Evolutionary conservation across 179 eudicot species (phyloP), one percentile per base, ranked within the genome.

Genomic region (Sideroxylon spinosum): DNA sequence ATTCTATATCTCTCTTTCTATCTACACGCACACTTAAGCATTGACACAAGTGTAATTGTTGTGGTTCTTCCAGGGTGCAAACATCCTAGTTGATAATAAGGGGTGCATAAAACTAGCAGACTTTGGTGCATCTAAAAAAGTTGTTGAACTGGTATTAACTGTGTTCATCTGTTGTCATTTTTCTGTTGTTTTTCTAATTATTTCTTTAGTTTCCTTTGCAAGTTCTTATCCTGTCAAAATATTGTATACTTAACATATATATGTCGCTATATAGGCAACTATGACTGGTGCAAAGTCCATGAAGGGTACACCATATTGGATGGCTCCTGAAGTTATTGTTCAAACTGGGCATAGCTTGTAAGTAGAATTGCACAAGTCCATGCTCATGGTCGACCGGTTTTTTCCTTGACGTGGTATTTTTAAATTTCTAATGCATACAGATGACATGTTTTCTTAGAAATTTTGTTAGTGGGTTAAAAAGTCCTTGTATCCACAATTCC

Each of bases 261-360:
- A n/a, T 61, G 63, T 74, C 63, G 25, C 71, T 56, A 28, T 37
- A 37, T 26, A 93, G 97, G 97, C 94, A 75, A 93, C 96, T 16
- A 87, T 90, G 85, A 87, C 96, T 20, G 97, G 94, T 70, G 97
- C 97, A 57, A 93, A 91, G 83, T 93, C 97, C 75, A 93, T 93
- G 97, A 93, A 93, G 89, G 97, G 97, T 69, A 93, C 97, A 77
- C 91, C 97, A 29, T 91, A 91, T 53, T 93, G 97, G 97, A 93
- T 93, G 97, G 96, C 97, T 81, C 97, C 97, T 73, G 97, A 93
- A 87, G 97, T 93, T 74, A 93, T 91, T 78, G 87, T 86, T 77
- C 97, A 93, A 80, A 93, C 97, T 50, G 97, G 97, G 55, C 97
- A 93, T 86, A 93, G 79, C 82, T 91, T 88, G 96, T 91, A 80